These are phyloP conservation scores for Rhodotorula graminis DNA, from an alignment of 768 basidiomycete genomes.

Conservation along the genomic window DNA sequence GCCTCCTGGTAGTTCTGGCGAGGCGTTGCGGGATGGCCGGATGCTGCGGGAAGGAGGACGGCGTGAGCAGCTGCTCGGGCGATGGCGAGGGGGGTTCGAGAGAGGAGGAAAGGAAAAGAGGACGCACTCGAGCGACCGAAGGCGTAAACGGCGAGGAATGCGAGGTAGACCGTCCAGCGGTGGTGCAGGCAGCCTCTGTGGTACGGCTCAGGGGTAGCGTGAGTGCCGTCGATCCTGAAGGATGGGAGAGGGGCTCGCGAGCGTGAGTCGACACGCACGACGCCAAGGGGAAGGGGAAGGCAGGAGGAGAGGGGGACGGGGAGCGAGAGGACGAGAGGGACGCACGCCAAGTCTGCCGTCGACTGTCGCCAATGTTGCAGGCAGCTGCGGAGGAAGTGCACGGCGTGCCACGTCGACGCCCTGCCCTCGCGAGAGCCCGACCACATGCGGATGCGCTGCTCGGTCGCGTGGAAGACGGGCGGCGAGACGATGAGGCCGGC, in stretches of 20 bases:
- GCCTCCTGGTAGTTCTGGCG: conserved; percentile 16
- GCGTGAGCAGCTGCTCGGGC: too few relatives aligned
- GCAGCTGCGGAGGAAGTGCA: conserved; percentile 36
- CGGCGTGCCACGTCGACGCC: conserved; percentile 40
- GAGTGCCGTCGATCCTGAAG: too few relatives aligned
- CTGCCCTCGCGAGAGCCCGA: conserved; percentile 26
- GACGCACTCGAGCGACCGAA: conserved; percentile 27
- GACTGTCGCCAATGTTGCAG: conserved; percentile 33
- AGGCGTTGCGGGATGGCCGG: conserved; percentile 17
- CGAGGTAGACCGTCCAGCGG: conserved; percentile 40
- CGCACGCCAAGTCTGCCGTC: conserved; percentile 30
- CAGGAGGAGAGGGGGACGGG: too few relatives aligned
- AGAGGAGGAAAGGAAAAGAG: too few relatives aligned
- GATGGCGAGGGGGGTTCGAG: too few relatives aligned
- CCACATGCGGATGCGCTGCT: conserved; percentile 31
- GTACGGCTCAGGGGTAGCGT: background rate
- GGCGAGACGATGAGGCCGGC: conserved; percentile 36
- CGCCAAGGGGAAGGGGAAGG: too few relatives aligned
- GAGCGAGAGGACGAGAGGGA: background rate
- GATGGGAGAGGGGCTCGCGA: too few relatives aligned
- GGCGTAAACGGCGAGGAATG: conserved; percentile 37
- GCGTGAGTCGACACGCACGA: background rate
- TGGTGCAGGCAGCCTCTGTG: conserved; percentile 31
- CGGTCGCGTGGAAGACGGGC: conserved; percentile 32
- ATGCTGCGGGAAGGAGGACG: background rate